Evolutionary conservation across 2,329 filamentous ascomycete species (phyloP), one percentile per base, ranked within the genome.

Genomic region (Calycina herbarum): DNA sequence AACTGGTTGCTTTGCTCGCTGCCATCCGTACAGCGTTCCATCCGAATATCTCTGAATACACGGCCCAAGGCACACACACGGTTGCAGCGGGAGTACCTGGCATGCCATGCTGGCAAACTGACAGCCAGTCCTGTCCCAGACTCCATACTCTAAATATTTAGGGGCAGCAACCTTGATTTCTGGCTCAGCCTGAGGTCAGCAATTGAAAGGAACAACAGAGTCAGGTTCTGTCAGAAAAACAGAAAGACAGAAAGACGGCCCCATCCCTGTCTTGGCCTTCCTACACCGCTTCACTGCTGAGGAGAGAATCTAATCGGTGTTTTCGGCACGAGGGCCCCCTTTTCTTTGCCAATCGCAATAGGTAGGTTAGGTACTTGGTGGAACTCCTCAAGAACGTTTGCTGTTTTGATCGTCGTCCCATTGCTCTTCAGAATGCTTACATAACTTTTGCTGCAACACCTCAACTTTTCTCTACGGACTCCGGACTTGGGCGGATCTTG

Each of bases 61-160:
- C 10, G n/a, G 24, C 13, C 58, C 24, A 42, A 20, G 58, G 35
- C 31, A 27, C 38, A 20, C 29, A 35, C 35, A 61, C 42, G 59
- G 45, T 42, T 61, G 56, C 45, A 17, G 59, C 59, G 59, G 59
- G 40, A 35, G 59, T 61, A 61, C 59, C 59, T 61, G 59, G 38
- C 42, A n/a, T 35, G 31, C 17, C 57, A 59, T 59, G 29, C 31
- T 59, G 57, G 57, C 29, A 59, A 24, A 6, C 48, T 10, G 24
- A 54, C 48, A 54, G 11, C 20, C 48, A 54, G n/a, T 54, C 48
- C 48, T 27, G 48, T 10, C 48, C 11, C 38, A 40, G 38, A 40
- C 38, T 40, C 3, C 38, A 40, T 13, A 40, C 38, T 54, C n/a
- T 54, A 13, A 24, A 54, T 54, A 27, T 54, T 27, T 54, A 13